Evolutionary conservation across 2,329 filamentous ascomycete species (phyloP).

Genomic region (Sporothrix curviconia): DNA sequence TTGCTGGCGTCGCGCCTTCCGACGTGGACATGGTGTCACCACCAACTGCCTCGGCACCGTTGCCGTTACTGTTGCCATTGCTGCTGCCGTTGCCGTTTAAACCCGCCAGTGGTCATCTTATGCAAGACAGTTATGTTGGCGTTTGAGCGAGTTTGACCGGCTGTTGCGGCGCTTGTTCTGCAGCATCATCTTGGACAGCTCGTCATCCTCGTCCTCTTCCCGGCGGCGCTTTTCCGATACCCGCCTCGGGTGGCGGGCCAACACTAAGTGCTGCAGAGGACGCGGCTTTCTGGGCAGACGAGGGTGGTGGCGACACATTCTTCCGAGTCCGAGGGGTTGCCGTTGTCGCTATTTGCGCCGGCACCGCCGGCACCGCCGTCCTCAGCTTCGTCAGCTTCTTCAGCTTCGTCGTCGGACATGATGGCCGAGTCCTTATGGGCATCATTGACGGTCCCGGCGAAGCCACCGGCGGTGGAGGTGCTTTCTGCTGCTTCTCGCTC

Average conservation of each 20-base stretch:
- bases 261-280: neutral
- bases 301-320: slow-evolving; percentile 19
- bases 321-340: neutral
- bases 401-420: neutral
- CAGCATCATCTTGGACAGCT: slow-evolving; percentile 73
- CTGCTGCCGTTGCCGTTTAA: neutral
- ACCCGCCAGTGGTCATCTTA: neutral
- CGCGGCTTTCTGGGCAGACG: neutral
- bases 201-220: slow-evolving; percentile 90
- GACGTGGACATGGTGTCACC: neutral
- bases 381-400: neutral
- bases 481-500: neutral
- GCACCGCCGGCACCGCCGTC: neutral
- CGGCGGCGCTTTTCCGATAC: slow-evolving; percentile 83
- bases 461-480: neutral
- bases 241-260: slow-evolving; percentile 62
- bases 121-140: neutral
- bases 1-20: neutral
- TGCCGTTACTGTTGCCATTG: no score
- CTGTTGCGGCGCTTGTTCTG: slow-evolving; percentile 56
- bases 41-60: neutral
- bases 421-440: neutral
- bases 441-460: neutral
- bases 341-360: neutral
- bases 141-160: slow-evolving; percentile 35